A percentile compares a stretch with the other conserved stretches of the same genome.
phyloP scores from a whole-genome alignment of 805 yeast species.

The Candida montana region DNA sequence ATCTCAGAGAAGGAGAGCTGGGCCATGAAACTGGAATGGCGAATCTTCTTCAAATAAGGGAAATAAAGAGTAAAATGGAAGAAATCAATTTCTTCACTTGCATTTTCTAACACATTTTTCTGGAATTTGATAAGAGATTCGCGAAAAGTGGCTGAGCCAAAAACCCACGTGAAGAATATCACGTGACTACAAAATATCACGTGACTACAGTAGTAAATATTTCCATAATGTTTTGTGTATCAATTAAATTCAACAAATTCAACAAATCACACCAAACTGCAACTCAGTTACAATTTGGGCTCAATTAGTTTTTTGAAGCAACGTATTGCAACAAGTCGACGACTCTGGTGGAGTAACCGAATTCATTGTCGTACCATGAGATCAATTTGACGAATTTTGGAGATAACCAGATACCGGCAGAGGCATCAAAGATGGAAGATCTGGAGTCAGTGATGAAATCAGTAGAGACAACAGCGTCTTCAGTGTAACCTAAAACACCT shows the following conservation, averaged over 20 bases:
- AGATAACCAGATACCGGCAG: conserved; percentile 66
- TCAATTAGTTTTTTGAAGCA: conserved; percentile 28
- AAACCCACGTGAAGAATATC: no score
- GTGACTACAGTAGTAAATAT: no score
- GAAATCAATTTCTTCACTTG: no score
- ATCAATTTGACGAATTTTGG: conserved; percentile 67
- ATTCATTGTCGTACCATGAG: conserved; percentile 73
- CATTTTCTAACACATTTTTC: no score
- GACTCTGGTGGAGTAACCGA: conserved; percentile 73
- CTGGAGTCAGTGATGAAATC: conserved; percentile 59
- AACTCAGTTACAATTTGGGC: conserved; percentile 1
- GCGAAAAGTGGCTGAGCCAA: no score
- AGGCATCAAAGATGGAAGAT: conserved; percentile 64
- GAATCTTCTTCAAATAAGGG: no score
- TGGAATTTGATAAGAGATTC: no score
- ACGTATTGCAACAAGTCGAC: conserved; percentile 65
- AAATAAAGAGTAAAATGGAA: no score
- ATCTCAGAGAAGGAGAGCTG: conserved; percentile 23
- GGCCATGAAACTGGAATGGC: conserved; percentile 5
- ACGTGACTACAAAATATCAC: no score
- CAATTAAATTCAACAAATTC: no score
- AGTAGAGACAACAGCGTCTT: conserved; percentile 65
- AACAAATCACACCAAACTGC: no score
- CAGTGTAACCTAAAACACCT: conserved; percentile 66
- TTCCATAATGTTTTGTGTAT: background rate